Base-by-base conservation (phyloP, 2,329 filamentous ascomycete species). In the Clarireedia homoeocarpa region DNA sequence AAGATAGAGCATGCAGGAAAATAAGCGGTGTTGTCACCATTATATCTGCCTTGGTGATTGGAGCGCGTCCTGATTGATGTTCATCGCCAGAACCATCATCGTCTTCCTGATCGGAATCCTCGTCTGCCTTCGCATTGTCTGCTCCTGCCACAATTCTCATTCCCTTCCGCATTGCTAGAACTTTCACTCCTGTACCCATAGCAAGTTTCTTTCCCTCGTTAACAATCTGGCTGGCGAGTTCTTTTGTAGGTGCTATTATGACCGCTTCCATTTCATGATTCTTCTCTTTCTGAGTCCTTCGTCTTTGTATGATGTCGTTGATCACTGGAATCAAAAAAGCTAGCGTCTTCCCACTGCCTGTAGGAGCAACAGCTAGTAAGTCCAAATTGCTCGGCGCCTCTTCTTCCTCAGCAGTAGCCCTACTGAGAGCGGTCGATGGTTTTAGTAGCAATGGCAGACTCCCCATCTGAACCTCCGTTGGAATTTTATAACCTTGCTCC, bases 311-410 rank as follows among this genome's bases (percentile, higher is more conserved):
- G 44, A 95, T 84, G 47, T 82, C 80, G 67, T 95, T 86, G 64
- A 99, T 84, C 3, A 91, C 79, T 0, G 92, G 91, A 44, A 99
- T 88, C 65, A 97, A 72, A 66, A 96, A 99, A 17, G 91, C 90
- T 61, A 99, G 76, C 0, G 94, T 99, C 76, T 99, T 99, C 46
- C 94, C 94, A 70, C 92, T 97, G 24, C 94, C 94, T 0, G 94
- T 99, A 1, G 94, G 94, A 3, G 94, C 94, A 45, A 97, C 84
- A 0, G 89, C 89, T 60, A 99, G 72, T 40, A 99, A 82, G 74
- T 99, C 86, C 4, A 92, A 75, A 47, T 63, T 53, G 6, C 48
- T 44, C 7, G 36, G 50, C 20, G 71, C 70, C 45, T 58, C 55
- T 56, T 59, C 60, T 20, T 61, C 55, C 2, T 64, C 71, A 4